Evolutionary conservation across 345 rosid species (phyloP), one percentile per base, ranked within the genome.

Genomic region (Cardamine resedifolia): DNA sequence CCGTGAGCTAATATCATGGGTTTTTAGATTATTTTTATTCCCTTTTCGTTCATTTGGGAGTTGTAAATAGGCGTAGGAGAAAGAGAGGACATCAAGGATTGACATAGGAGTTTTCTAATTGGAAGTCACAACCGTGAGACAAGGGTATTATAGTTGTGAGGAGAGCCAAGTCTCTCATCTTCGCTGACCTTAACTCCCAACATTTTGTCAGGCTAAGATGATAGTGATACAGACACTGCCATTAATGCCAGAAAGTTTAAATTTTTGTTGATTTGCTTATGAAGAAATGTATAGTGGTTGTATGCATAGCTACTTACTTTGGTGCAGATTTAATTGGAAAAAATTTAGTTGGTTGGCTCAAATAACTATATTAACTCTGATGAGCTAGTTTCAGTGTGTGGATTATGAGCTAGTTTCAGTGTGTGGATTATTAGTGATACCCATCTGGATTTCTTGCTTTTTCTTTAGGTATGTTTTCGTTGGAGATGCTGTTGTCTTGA

Each of bases 401-500:
- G n/a, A n/a, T n/a, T n/a, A n/a, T n/a, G n/a, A n/a, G n/a, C n/a
- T n/a, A n/a, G 33, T 53, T 49, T 36, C 6, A 21, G 28, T 8
- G 64, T 36, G 31, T 44, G 43, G 20, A 56, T 57, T 21, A n/a
- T 7, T 24, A 18, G 34, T 56, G 66, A 66, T 15, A 4, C 64
- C 66, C 48, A 43, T 71, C 23, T 66, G 48, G 45, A 16, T 50
- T 27, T 21, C 15, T 4, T 64, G 41, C 6, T 85, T 19, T 12
- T 38, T 67, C 16, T 68, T 6, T 68, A 92, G 99, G 68, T 83
- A 59, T 66, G 88, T 96, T 69, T 84, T 77, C 82, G 74, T 88
- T 76, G 99, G 99, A 68, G 99, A 96, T 78, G 90, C 88, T 28
- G 92, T 96, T 72, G 90, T 96, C 60, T 50, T 92, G 79, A 96